phyloP scores from a whole-genome alignment of 1,284 basidiomycete genomes.

The Xerocomus minutiporus region DNA sequence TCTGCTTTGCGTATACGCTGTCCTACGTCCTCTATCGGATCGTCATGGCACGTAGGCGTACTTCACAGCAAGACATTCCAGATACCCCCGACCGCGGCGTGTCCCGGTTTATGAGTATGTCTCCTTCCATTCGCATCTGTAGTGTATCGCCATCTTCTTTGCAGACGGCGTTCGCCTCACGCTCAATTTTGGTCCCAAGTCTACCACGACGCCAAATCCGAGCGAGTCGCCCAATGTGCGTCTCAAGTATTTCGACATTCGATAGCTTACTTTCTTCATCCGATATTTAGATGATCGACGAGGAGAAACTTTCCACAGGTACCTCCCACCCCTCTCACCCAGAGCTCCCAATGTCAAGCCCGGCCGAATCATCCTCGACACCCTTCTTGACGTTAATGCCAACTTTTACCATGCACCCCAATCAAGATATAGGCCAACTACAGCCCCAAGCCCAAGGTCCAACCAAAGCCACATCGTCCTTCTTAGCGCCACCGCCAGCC shows the following conservation, averaged over 20 bases:
- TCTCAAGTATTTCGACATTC: neutral
- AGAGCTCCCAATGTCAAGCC: constrained; percentile 9
- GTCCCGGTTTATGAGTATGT: constrained; percentile 30
- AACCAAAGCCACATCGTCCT: neutral
- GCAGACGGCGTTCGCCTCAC: constrained; percentile 28
- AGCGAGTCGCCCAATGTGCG: constrained; percentile 11
- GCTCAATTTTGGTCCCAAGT: constrained; percentile 16
- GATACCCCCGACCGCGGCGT: constrained; percentile 23
- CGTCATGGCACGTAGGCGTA: constrained; percentile 16
- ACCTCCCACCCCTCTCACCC: constrained; percentile 1
- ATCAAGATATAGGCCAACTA: neutral
- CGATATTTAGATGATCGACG: constrained; percentile 12
- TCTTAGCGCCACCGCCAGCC: neutral
- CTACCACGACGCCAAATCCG: neutral
- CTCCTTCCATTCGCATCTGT: neutral
- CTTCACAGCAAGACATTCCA: constrained; percentile 11
- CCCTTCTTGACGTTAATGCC: constrained; percentile 13
- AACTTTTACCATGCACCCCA: constrained; percentile 10
- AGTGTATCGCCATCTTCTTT: neutral
- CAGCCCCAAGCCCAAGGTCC: neutral
- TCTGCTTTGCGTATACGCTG: constrained; percentile 27
- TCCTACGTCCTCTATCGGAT: constrained; percentile 30
- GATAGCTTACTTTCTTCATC: neutral
- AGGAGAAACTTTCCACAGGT: constrained; percentile 14
- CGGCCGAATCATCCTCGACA: constrained; percentile 12